Evolutionary conservation across 352 stramenopile species (phyloP).

Genomic region (Thraustochytrium sp.): DNA sequence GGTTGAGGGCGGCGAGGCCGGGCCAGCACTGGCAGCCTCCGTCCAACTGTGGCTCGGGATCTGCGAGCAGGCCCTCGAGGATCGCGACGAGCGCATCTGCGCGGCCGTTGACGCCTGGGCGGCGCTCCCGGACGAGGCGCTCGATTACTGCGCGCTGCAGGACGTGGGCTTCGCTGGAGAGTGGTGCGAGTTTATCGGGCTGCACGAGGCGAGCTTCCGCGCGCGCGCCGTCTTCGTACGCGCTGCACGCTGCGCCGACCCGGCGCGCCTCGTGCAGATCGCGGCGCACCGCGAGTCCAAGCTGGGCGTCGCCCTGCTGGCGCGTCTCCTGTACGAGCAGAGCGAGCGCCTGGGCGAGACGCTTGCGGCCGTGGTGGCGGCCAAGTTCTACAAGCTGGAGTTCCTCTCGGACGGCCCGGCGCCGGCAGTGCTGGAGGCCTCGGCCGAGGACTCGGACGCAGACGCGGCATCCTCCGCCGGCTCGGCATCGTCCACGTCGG

Average conservation of each 20-base stretch:
- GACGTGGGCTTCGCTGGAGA: constrained; percentile 6
- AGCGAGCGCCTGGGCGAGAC: background rate
- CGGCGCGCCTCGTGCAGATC: background rate
- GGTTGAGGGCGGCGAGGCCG: background rate
- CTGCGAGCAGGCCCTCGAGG: background rate
- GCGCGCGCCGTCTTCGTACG: background rate
- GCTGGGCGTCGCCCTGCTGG: background rate
- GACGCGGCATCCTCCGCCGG: too few relatives aligned
- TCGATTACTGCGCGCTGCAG: background rate
- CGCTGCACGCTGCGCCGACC: background rate
- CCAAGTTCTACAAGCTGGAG: constrained; percentile 3
- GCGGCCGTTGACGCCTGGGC: background rate
- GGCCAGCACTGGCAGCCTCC: background rate
- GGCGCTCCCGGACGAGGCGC: background rate
- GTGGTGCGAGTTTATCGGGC: background rate
- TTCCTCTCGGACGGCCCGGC: too few relatives aligned
- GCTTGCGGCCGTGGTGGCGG: background rate
- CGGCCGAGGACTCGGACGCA: too few relatives aligned
- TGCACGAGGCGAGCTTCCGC: background rate
- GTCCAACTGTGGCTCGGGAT: background rate
- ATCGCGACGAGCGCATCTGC: background rate
- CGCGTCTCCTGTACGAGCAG: background rate
- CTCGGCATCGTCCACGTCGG: background rate
- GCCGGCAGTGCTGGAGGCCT: too few relatives aligned
- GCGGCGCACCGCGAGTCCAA: background rate